phyloP scores from a whole-genome alignment of 2,329 filamentous ascomycete species.

The Xenoacremonium recifei region DNA sequence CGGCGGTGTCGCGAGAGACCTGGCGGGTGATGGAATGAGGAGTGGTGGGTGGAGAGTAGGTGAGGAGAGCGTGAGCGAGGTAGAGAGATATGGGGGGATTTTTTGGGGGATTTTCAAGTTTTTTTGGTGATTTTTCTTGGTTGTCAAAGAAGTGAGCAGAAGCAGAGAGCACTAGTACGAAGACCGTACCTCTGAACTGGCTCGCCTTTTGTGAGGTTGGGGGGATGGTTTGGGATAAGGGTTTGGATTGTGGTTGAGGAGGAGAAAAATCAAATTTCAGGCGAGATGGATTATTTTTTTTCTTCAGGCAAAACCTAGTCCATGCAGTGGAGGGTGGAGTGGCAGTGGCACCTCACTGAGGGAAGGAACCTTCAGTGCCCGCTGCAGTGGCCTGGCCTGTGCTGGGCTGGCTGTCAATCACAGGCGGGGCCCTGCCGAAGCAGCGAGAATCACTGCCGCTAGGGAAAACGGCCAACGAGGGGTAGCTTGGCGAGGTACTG shows the following conservation, averaged over 20 bases:
- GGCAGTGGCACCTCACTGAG: too few species aligned
- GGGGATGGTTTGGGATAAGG: constrained; percentile 46
- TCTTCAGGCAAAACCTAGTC: constrained; percentile 26
- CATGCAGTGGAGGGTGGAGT: constrained; percentile 25
- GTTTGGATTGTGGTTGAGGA: constrained; percentile 47
- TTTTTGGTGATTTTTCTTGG: constrained; percentile 58
- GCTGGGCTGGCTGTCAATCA: too few species aligned
- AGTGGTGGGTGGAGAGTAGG: too few species aligned
- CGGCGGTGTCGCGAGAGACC: constrained; percentile 30
- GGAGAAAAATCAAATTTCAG: constrained; percentile 41
- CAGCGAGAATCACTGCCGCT: too few species aligned
- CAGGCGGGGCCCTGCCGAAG: too few species aligned
- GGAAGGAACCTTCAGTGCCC: too few species aligned
- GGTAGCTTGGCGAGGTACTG: too few species aligned
- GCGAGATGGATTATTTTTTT: constrained; percentile 34
- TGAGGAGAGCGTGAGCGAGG: too few species aligned
- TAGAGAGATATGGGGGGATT: constrained; percentile 42
- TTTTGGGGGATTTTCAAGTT: constrained; percentile 58
- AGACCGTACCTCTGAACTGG: constrained; percentile 56
- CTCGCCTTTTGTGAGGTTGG: constrained; percentile 44
- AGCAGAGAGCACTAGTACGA: constrained; percentile 61
- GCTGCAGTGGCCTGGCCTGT: too few species aligned
- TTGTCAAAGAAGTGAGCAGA: constrained; percentile 47
- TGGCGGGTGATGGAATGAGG: constrained; percentile 18
- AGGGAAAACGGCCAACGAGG: too few species aligned